Conservation (phyloP, 225 moss, liverwort and hornwort genomes). For the Neckera pumila region DNA sequence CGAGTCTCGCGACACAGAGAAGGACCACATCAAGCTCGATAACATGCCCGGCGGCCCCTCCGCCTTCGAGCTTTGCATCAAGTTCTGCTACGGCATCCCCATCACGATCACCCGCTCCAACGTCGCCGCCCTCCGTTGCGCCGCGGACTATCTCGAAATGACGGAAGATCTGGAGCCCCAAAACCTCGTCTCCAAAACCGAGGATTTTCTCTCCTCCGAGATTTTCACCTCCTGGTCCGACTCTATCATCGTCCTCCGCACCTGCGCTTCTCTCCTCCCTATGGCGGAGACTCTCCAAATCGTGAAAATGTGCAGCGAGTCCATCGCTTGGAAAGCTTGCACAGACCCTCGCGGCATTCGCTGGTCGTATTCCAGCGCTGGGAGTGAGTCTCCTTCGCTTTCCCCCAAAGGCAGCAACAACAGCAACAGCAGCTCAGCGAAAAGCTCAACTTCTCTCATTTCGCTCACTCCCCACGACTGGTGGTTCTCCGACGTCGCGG, state of each 20-base stretch:
- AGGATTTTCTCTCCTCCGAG: conserved; percentile 61
- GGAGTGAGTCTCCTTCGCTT: conserved; percentile 32
- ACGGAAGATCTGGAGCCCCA: conserved; percentile 68
- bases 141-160: conserved; percentile 88
- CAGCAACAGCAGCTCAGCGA: background rate
- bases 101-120: conserved; percentile 57
- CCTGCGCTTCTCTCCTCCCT: conserved; percentile 50
- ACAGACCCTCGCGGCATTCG: conserved; percentile 82
- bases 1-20: conserved; percentile 77
- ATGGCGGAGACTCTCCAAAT: conserved; percentile 72
- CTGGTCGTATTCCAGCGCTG: conserved; percentile 74
- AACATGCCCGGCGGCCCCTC: conserved; percentile 77
- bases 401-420: conserved; percentile 4
- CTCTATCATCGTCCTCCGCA: conserved; percentile 61
- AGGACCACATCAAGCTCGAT: conserved; percentile 67
- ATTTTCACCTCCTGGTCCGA: conserved; percentile 88
- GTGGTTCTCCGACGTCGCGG: conserved; percentile 77
- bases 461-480: conserved; percentile 55
- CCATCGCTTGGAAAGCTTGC: conserved; percentile 87
- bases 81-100: conserved; percentile 85
- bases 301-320: conserved; percentile 80
- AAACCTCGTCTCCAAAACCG: conserved; percentile 70
- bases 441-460: background rate
- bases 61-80: conserved; percentile 74
- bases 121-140: conserved; percentile 71